Evolutionary conservation across 169 alveolate species (phyloP).

Genomic region (Plasmodium vinckei): DNA sequence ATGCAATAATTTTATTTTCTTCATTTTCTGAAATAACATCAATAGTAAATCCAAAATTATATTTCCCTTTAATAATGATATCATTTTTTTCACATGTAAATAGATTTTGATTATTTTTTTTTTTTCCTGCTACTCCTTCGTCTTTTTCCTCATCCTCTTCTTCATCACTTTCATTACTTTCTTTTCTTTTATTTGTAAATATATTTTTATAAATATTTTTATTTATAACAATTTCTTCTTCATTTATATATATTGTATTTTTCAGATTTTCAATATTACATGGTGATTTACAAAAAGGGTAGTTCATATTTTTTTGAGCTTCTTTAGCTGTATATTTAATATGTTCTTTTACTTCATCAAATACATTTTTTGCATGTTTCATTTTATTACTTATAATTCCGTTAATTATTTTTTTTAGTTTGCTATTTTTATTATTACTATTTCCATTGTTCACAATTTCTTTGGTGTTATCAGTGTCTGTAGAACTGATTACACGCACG

Average conservation of each 20-base stretch:
- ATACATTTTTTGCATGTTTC: slow-evolving; percentile 61
- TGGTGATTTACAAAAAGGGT: slow-evolving; percentile 70
- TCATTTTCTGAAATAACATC: slow-evolving; percentile 28
- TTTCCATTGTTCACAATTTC: too few species aligned
- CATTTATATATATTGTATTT: slow-evolving; percentile 53
- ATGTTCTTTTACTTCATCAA: slow-evolving; percentile 62
- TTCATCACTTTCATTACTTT: background rate
- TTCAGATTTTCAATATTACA: slow-evolving; percentile 50
- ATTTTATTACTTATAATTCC: slow-evolving; percentile 51
- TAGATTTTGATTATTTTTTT: slow-evolving; percentile 14
- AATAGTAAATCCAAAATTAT: slow-evolving; percentile 41
- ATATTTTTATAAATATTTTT: slow-evolving; percentile 33
- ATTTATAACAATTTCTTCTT: slow-evolving; percentile 49
- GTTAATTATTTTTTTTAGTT: slow-evolving; percentile 27
- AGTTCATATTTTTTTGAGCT: slow-evolving; percentile 62
- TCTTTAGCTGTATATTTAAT: slow-evolving; percentile 51
- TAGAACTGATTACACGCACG: too few species aligned
- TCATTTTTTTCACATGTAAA: slow-evolving; percentile 39
- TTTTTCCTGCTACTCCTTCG: background rate
- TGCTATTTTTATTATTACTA: background rate
- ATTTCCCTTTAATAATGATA: slow-evolving; percentile 21
- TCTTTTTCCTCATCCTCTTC: background rate
- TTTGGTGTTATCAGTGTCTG: too few species aligned
- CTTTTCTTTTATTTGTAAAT: slow-evolving; percentile 18
- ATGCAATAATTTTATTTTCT: slow-evolving; percentile 43